These are phyloP conservation scores for Paraphaeosphaeria minitans DNA, from an alignment of 2,329 filamentous ascomycete species.

Conservation along the genomic window DNA sequence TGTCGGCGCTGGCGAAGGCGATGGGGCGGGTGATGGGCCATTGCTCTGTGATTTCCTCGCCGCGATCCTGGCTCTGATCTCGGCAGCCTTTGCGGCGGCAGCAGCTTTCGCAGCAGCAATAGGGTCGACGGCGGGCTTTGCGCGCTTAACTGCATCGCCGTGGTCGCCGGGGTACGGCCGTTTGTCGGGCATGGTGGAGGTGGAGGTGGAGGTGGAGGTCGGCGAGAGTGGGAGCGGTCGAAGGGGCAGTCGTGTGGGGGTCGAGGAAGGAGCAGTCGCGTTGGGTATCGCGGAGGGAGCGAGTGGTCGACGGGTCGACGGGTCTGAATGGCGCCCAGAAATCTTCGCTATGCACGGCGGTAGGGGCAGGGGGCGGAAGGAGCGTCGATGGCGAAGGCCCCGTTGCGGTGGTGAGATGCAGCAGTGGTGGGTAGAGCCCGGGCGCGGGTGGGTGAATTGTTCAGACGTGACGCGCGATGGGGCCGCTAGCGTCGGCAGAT, in stretches of 20 bases:
- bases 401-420: background rate
- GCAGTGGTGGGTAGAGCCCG: constrained; percentile 9
- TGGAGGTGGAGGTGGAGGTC: constrained; percentile 12
- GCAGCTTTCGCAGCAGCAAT: constrained; percentile 39
- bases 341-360: background rate
- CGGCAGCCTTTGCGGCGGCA: constrained; percentile 36
- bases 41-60: constrained; percentile 29
- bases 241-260: constrained; percentile 5
- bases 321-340: background rate
- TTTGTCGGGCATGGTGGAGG: constrained; percentile 47
- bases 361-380: background rate
- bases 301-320: background rate
- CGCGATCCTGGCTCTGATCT: constrained; percentile 41
- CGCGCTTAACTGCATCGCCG: constrained; percentile 48
- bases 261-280: constrained; percentile 7
- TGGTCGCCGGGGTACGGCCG: constrained; percentile 47
- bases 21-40: constrained; percentile 16
- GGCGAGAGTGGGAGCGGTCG: constrained; percentile 1
- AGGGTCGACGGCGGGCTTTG: constrained; percentile 36
- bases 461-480: constrained; percentile 21
- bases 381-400: background rate
- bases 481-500: constrained; percentile 29
- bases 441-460: constrained; percentile 6
- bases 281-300: background rate
- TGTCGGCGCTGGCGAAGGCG: background rate